phyloP scores from a whole-genome alignment of 2,329 filamentous ascomycete species.

The Colletotrichum tamarilloi region DNA sequence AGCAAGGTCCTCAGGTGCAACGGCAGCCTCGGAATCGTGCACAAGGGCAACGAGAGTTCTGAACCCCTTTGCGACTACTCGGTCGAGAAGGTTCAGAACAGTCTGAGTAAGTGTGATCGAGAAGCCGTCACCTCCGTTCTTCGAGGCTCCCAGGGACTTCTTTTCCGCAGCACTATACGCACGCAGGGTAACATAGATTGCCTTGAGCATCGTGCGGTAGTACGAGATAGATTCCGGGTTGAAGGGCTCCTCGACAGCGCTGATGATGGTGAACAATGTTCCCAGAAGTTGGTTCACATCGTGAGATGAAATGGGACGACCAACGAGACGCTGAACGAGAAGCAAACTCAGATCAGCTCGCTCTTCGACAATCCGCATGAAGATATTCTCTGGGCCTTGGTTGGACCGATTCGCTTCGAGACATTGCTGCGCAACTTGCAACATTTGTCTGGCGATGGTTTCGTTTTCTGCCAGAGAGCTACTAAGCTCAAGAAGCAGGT shows the following conservation, averaged over 20 bases:
- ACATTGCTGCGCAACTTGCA: conserved; percentile 81
- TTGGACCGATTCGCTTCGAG: conserved; percentile 80
- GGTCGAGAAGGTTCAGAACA: conserved; percentile 82
- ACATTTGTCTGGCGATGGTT: conserved; percentile 74
- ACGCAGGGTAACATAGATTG: conserved; percentile 85
- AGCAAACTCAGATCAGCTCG: conserved; percentile 85
- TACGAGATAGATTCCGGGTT: conserved; percentile 69
- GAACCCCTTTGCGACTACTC: conserved; percentile 85
- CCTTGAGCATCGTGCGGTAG: conserved; percentile 85
- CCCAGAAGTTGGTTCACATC: conserved; percentile 64
- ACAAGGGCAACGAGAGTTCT: conserved; percentile 82
- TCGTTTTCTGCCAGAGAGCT: conserved; percentile 66
- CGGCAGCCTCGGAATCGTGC: conserved; percentile 76
- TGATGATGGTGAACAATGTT: conserved; percentile 63
- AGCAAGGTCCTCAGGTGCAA: conserved; percentile 83
- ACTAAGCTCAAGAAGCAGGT: conserved; percentile 85
- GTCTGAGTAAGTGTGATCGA: conserved; percentile 65
- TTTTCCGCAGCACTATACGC: conserved; percentile 62
- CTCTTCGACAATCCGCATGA: conserved; percentile 79
- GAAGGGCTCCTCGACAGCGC: conserved; percentile 65
- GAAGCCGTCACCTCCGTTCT: conserved; percentile 43
- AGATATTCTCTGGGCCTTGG: conserved; percentile 82
- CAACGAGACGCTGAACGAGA: conserved; percentile 82
- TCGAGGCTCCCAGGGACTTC: conserved; percentile 38
- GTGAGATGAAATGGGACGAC: conserved; percentile 60